Percentiles rank a stretch among this genome's conserved stretches.
phyloP scores from a whole-genome alignment of 305 asterid species.

The Rubia tinctorum region DNA sequence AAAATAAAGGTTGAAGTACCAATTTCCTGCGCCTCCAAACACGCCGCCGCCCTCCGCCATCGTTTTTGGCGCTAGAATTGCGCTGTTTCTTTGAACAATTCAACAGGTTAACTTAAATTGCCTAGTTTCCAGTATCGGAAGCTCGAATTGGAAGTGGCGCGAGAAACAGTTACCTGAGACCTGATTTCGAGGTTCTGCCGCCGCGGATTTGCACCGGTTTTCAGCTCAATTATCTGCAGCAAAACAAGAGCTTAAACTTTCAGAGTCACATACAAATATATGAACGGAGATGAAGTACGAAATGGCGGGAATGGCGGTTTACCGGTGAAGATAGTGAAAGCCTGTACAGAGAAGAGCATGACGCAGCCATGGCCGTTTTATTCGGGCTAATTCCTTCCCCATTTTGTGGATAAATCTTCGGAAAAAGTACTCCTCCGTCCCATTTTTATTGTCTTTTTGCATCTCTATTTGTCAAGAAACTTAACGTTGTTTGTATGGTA shows the following conservation, averaged over 20 bases:
- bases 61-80: conserved; percentile 34
- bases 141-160: neutral
- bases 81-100: conserved; percentile 40
- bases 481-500: too few species aligned
- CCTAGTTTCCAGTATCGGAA: neutral
- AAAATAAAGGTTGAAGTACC: conserved; percentile 36
- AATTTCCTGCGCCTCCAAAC: conserved; percentile 91
- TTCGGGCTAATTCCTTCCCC: neutral
- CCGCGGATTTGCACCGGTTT: conserved; percentile 29
- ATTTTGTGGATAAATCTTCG: neutral
- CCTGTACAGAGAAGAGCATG: conserved; percentile 23
- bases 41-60: conserved; percentile 50
- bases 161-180: conserved; percentile 41
- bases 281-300: neutral
- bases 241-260: neutral
- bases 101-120: neutral
- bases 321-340: conserved; percentile 34
- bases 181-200: conserved; percentile 30
- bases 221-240: conserved; percentile 53
- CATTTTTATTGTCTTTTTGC: too few species aligned
- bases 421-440: too few species aligned
- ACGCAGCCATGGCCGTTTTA: conserved; percentile 41
- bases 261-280: neutral
- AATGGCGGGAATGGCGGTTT: neutral
- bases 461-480: too few species aligned